Evolutionary conservation across 495 filamentous ascomycete genomes (phyloP).

Genomic region (Talaromyces liani): DNA sequence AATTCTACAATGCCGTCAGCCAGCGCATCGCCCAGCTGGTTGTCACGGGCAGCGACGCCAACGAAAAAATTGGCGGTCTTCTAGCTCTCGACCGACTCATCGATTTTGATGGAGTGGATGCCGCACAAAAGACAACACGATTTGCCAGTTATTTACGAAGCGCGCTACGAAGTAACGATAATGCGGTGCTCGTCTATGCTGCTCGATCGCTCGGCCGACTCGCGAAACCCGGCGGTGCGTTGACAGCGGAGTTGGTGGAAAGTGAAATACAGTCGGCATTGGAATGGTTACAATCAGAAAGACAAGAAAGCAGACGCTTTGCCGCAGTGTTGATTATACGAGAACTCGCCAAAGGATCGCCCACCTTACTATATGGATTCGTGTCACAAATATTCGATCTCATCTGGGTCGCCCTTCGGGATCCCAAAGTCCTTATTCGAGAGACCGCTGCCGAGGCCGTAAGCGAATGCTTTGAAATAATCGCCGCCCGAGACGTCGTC

Average conservation of each 20-base stretch:
- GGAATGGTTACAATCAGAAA: slow-evolving; percentile 93
- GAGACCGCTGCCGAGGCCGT: slow-evolving; percentile 86
- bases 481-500: slow-evolving; percentile 77
- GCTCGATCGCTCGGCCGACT: slow-evolving; percentile 82
- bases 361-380: slow-evolving; percentile 87
- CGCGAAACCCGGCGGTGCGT: slow-evolving; percentile 82
- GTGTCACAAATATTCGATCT: slow-evolving; percentile 85
- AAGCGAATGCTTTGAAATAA: slow-evolving; percentile 88
- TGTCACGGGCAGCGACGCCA: slow-evolving; percentile 71
- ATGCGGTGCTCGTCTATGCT: slow-evolving; percentile 75
- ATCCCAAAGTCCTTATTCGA: slow-evolving; percentile 82
- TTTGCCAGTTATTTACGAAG: slow-evolving; percentile 85
- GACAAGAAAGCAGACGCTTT: slow-evolving; percentile 85
- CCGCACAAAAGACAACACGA: slow-evolving; percentile 84
- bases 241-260: slow-evolving; percentile 94
- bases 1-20: slow-evolving; percentile 74
- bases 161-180: slow-evolving; percentile 83
- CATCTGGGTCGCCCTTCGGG: slow-evolving; percentile 88
- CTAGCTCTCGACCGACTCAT: slow-evolving; percentile 87
- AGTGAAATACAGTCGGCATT: slow-evolving; percentile 90
- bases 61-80: slow-evolving; percentile 84
- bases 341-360: slow-evolving; percentile 83
- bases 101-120: slow-evolving; percentile 92
- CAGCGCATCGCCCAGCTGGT: slow-evolving; percentile 66
- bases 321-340: slow-evolving; percentile 84